Conservation (phyloP, 2,329 filamentous ascomycete species). For the Claviceps humidiphila region DNA sequence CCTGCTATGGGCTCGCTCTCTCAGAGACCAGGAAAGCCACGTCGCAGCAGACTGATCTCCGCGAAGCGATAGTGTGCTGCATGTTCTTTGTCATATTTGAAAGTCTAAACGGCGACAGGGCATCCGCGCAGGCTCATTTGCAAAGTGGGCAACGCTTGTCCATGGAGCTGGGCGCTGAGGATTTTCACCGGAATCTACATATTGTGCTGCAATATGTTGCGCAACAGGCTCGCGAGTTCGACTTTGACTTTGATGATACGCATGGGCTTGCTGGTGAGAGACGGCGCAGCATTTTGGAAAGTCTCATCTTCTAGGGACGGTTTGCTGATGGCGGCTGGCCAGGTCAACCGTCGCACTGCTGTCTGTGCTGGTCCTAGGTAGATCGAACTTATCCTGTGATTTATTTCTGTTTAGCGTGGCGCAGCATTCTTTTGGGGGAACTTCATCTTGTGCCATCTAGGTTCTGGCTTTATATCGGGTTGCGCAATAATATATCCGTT, state of each 20-base stretch:
- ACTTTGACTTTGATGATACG: background rate
- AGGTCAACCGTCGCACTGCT: background rate
- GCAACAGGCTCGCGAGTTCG: conserved; percentile 8
- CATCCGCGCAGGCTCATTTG: conserved; percentile 22
- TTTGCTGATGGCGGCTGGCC: background rate
- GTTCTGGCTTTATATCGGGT: too few species aligned
- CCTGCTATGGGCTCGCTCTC: conserved; percentile 21
- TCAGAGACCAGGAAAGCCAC: conserved; percentile 14
- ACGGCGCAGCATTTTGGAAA: conserved; percentile 1
- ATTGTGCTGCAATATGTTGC: conserved; percentile 11
- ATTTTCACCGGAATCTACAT: conserved; percentile 9
- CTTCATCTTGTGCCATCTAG: too few species aligned
- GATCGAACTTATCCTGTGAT: background rate
- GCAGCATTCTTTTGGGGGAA: background rate
- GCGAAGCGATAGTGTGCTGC: conserved; percentile 20
- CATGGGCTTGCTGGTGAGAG: background rate
- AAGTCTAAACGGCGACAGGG: conserved; percentile 21
- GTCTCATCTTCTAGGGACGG: conserved; percentile 1
- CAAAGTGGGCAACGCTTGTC: conserved; percentile 24
- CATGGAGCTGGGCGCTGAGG: conserved; percentile 15
- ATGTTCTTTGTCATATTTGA: conserved; percentile 26
- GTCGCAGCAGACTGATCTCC: conserved; percentile 9
- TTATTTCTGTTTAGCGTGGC: background rate
- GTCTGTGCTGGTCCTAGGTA: too few species aligned
- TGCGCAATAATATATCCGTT: too few species aligned